Evolutionary conservation across 2,329 filamentous ascomycete genomes (phyloP).

Genomic region (Fusarium sp.): DNA sequence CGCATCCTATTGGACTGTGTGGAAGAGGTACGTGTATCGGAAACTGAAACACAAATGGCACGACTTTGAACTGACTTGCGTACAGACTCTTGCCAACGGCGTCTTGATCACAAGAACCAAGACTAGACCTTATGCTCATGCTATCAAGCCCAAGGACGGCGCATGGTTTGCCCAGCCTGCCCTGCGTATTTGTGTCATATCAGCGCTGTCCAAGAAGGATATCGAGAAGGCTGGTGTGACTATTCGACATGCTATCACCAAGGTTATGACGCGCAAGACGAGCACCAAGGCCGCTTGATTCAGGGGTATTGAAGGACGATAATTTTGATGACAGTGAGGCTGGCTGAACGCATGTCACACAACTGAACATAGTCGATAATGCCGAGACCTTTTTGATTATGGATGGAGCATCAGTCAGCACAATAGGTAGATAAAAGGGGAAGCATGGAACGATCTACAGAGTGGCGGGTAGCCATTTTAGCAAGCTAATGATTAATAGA

Average conservation of each 20-base stretch:
- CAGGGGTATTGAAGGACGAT: background rate
- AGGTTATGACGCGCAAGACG: constrained; percentile 79
- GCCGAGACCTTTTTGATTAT: constrained; percentile 5
- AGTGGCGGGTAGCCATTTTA: constrained; percentile 19
- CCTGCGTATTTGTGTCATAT: constrained; percentile 91
- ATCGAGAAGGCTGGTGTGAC: constrained; percentile 91
- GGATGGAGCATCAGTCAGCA: background rate
- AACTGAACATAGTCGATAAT: background rate
- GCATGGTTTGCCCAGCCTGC: constrained; percentile 80
- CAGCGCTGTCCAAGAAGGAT: constrained; percentile 90
- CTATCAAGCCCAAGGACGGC: constrained; percentile 75
- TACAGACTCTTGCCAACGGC: constrained; percentile 82
- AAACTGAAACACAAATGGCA: background rate
- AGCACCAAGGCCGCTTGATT: constrained; percentile 51
- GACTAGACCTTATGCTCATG: constrained; percentile 73
- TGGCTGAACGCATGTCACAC: background rate
- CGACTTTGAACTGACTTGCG: constrained; percentile 26
- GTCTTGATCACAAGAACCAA: constrained; percentile 91
- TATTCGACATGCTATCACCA: constrained; percentile 93
- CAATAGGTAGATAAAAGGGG: constrained; percentile 17
- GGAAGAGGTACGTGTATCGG: constrained; percentile 80
- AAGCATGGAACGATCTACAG: constrained; percentile 20
- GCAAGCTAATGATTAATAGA: constrained; percentile 45
- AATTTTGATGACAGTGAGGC: constrained; percentile 1
- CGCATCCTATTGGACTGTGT: constrained; percentile 87